phyloP scores from a whole-genome alignment of 805 yeast genomes.

The Saccharomycopsis schoenii region DNA sequence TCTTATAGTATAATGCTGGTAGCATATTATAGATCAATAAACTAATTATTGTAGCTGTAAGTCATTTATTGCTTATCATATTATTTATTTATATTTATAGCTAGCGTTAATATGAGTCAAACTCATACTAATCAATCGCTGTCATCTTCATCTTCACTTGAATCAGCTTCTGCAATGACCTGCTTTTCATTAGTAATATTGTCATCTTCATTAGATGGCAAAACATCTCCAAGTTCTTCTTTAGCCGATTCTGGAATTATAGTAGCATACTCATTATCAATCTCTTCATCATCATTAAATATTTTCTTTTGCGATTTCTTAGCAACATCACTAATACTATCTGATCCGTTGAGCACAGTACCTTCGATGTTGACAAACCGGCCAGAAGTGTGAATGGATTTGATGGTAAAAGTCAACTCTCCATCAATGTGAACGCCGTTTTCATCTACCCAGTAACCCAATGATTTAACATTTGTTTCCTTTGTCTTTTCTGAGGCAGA shows the following conservation, averaged over 20 bases:
- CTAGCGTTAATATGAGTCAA: not conserved
- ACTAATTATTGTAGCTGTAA: too few relatives aligned
- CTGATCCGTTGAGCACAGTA: slow-evolving; percentile 53
- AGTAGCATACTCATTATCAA: slow-evolving; percentile 9
- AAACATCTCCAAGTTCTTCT: slow-evolving; percentile 13
- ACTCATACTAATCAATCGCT: not conserved
- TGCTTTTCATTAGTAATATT: slow-evolving; percentile 10
- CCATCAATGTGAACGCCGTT: slow-evolving; percentile 72
- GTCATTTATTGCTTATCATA: not conserved
- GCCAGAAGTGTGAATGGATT: slow-evolving; percentile 64
- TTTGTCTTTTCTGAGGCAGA: slow-evolving; percentile 58
- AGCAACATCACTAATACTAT: slow-evolving; percentile 37
- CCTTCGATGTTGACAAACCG: slow-evolving; percentile 83
- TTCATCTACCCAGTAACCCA: slow-evolving; percentile 85
- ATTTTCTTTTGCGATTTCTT: slow-evolving; percentile 14
- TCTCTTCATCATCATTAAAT: slow-evolving; percentile 11
- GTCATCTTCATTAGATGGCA: slow-evolving; percentile 6
- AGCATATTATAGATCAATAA: too few relatives aligned
- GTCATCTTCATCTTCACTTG: slow-evolving; percentile 15
- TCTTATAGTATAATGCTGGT: too few relatives aligned
- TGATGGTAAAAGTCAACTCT: slow-evolving; percentile 65
- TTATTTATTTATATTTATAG: not conserved
- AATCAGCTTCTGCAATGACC: slow-evolving; percentile 12
- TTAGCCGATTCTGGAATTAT: slow-evolving; percentile 16
- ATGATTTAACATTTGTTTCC: slow-evolving; percentile 34